Base-by-base conservation (phyloP, 1,139 yeast species). In the Yamadazyma aaseri region DNA sequence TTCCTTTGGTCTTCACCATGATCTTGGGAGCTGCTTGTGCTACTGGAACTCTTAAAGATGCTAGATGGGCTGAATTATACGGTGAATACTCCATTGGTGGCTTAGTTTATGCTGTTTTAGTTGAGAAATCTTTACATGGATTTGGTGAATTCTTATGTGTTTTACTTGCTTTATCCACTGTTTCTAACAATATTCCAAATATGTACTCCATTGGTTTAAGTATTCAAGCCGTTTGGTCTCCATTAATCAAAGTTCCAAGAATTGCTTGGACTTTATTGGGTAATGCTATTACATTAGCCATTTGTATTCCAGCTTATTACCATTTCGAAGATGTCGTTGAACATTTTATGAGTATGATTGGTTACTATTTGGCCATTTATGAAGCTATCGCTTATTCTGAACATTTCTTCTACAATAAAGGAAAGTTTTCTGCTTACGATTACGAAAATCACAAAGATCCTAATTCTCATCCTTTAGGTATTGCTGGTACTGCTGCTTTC, bases 131-230 rank as follows among this genome's bases (percentile, higher is more conserved):
- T 10, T 73, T 89, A 42, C 89, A 83, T 58, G 90, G 89, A 6
- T 89, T 89, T 47, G 97, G 97, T 41, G 80, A 86, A 59, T 87
- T 89, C 70, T 82, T 90, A 63, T 79, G 90, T 65, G 96, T 89
- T 24, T 35, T 89, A 14, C 66, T 89, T 44, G 86, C 95, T 12
- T 63, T 89, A 46, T 85, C 95, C 23, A 86, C 95, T 31, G 79
- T 89, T 38, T 85, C 96, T 47, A 87, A 87, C 72, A 87, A 87
- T 65, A 76, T 87, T 56, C 96, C 96, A 55, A 89, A 87, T 69
- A 81, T 87, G 82, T 89, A 89, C 71, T 86, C 96, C 14, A 76
- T 86, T 53, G 90, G 86, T 20, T 70, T 89, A 48, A 80, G 90
- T 46, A 87, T 89, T 17, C 96, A 87, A 66, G 79, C 95, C 18